Base-by-base conservation (phyloP, 208 protist genomes). In the Angomonas ambiguus region DNA sequence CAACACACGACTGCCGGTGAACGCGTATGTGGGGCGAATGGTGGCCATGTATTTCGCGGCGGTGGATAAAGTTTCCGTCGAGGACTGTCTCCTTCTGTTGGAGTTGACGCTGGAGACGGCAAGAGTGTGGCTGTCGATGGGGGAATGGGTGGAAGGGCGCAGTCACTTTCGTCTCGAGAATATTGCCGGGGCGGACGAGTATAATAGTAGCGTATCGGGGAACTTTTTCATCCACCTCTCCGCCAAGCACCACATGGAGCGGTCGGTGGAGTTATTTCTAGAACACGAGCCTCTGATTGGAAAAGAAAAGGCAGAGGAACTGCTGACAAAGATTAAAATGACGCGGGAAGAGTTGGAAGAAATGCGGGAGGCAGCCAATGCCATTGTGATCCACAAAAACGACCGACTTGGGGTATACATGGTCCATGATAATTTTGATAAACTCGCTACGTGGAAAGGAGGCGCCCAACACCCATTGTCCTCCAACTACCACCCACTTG, bases 181-280 rank as follows among this genome's bases (percentile, higher is more conserved):
- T 74, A 88, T 94, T 33, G 80, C 78, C 11, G 88, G 91, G 11
- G 74, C 83, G 5, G 91, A 96, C 72, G 77, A 88, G 68, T 91
- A 96, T 72, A 94, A 93, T 67, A 79, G 72, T 48, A 82, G 75
- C 60, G 74, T 79, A 4, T 82, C 78, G 1, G 87, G 87, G 38
- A 96, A 93, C 69, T 96, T 96, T 71, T 96, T 94, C 77, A 79
- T 93, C 45, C 76, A 92, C 65, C 77, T 96, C 48, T 92, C 84
- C n/a, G 91, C 85, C n/a, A 85, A 88, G 61, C 64, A 83, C 55
- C 91, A 96, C 74, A 53, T 96, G 48, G 61, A 64, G 4, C 60
- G 62, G 58, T 80, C 85, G n/a, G 67, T 89, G 13, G 48, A 80
- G 22, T 61, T 92, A 13, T 71, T 92, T 25, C 65, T 83, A 28